Conservation (phyloP, 768 basidiomycete species). For the Lyophyllum shimeji region DNA sequence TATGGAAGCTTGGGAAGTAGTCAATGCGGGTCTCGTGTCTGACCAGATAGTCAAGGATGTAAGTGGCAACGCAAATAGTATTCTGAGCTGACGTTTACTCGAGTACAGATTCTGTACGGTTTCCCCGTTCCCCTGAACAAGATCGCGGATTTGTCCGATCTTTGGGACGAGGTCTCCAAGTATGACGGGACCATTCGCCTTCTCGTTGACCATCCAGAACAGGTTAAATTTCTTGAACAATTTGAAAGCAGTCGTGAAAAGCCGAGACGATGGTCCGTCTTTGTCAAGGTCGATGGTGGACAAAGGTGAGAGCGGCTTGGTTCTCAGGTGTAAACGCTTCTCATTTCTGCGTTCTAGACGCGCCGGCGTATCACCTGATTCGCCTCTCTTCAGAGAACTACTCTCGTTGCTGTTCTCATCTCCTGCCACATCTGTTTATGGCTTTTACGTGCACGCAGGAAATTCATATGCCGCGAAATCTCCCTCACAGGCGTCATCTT, state of each 20-base stretch:
- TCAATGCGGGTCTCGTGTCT: constrained; percentile 62
- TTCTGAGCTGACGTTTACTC: not conserved
- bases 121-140: constrained; percentile 72
- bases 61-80: constrained; percentile 23
- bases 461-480: constrained; percentile 78
- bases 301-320: constrained; percentile 52
- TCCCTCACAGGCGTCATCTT: constrained; percentile 58
- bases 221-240: constrained; percentile 62
- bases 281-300: constrained; percentile 81
- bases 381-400: constrained; percentile 54
- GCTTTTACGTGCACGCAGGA: constrained; percentile 83
- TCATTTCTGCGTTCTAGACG: constrained; percentile 46
- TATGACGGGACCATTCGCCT: constrained; percentile 64
- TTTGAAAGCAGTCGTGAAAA: constrained; percentile 46
- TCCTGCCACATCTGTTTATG: constrained; percentile 60
- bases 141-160: constrained; percentile 61
- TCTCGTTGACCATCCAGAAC: constrained; percentile 75
- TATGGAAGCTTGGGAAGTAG: constrained; percentile 78
- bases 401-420: constrained; percentile 54
- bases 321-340: constrained; percentile 11
- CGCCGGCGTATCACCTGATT: constrained; percentile 61
- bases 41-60: constrained; percentile 82
- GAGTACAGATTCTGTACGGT: constrained; percentile 72
- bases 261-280: constrained; percentile 65
- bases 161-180: constrained; percentile 54